phyloP scores from a whole-genome alignment of 2,329 filamentous ascomycete species.

The Ophiostoma triangulosporum region DNA sequence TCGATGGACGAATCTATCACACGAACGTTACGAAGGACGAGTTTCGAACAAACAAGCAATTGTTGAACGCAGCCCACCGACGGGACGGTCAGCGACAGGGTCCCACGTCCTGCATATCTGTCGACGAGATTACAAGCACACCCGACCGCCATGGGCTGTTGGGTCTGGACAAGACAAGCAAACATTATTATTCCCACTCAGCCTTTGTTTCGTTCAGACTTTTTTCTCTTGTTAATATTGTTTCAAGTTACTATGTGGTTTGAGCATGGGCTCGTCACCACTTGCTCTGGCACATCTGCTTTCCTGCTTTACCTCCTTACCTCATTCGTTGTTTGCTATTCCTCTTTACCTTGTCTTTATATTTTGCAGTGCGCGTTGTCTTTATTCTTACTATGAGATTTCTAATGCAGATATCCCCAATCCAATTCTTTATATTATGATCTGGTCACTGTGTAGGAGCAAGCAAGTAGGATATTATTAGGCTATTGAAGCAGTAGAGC shows the following conservation, averaged over 20 bases:
- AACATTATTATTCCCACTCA: constrained; percentile 2
- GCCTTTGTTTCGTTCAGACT: background rate
- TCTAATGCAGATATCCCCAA: constrained; percentile 47
- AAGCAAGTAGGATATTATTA: no score
- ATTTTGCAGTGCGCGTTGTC: constrained; percentile 5
- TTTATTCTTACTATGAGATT: constrained; percentile 37
- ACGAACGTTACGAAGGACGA: constrained; percentile 5
- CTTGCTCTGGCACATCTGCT: background rate
- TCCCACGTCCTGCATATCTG: background rate
- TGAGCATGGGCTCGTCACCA: background rate
- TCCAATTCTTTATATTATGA: constrained; percentile 9
- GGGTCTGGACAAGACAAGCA: background rate
- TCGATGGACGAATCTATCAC: background rate
- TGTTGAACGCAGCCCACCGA: background rate
- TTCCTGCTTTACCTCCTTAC: background rate
- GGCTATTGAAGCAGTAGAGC: no score
- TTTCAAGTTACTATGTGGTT: constrained; percentile 4
- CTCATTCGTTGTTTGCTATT: constrained; percentile 2
- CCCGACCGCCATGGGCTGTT: background rate
- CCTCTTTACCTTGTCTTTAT: constrained; percentile 5
- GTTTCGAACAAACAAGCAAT: constrained; percentile 3
- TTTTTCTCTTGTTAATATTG: constrained; percentile 3
- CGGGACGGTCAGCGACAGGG: background rate
- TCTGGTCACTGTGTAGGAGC: no score
- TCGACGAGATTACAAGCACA: background rate